Percentiles rank a stretch among this genome's conserved stretches.
Conservation (phyloP, 352 stramenopile genomes). For the Pythium utonaiense region DNA sequence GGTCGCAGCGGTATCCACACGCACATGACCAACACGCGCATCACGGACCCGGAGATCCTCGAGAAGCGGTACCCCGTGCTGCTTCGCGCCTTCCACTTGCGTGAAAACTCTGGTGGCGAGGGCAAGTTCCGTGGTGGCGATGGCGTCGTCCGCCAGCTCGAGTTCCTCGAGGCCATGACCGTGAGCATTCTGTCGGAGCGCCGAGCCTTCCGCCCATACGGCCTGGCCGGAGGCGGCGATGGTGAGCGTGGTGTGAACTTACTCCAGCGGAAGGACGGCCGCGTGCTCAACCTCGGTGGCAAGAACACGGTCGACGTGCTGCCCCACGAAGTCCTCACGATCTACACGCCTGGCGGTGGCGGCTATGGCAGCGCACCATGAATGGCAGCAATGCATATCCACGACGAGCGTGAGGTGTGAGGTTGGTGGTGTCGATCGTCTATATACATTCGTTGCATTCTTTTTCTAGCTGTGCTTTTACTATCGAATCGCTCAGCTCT, state of each 20-base stretch:
- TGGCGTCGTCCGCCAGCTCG: slow-evolving; percentile 94
- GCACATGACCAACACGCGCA: slow-evolving; percentile 99
- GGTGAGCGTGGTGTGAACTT: slow-evolving; percentile 93
- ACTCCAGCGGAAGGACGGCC: slow-evolving; percentile 66
- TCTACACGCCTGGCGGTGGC: slow-evolving; percentile 95
- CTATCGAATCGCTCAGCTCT: background rate
- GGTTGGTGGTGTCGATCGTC: background rate
- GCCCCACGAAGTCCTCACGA: slow-evolving; percentile 92
- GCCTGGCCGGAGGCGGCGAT: slow-evolving; percentile 89
- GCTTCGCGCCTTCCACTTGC: slow-evolving; percentile 82
- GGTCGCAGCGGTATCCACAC: slow-evolving; percentile 97
- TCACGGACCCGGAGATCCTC: slow-evolving; percentile 99
- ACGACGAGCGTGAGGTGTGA: background rate
- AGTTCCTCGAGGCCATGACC: slow-evolving; percentile 93
- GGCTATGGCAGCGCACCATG: slow-evolving; percentile 78
- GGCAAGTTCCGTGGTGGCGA: slow-evolving; percentile 92
- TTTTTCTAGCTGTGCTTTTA: slow-evolving; percentile 7
- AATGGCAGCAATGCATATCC: too few species aligned
- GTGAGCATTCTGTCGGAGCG: slow-evolving; percentile 98
- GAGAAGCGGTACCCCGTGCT: slow-evolving; percentile 95
- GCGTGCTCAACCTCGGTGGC: slow-evolving; percentile 76
- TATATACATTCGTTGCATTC: background rate
- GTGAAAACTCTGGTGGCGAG: slow-evolving; percentile 85
- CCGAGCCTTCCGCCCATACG: slow-evolving; percentile 94
- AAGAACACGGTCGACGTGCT: slow-evolving; percentile 95